Evolutionary conservation across 2,329 filamentous ascomycete genomes (phyloP), one percentile per base, ranked within the genome.

Genomic region (Diplocarpon mali): DNA sequence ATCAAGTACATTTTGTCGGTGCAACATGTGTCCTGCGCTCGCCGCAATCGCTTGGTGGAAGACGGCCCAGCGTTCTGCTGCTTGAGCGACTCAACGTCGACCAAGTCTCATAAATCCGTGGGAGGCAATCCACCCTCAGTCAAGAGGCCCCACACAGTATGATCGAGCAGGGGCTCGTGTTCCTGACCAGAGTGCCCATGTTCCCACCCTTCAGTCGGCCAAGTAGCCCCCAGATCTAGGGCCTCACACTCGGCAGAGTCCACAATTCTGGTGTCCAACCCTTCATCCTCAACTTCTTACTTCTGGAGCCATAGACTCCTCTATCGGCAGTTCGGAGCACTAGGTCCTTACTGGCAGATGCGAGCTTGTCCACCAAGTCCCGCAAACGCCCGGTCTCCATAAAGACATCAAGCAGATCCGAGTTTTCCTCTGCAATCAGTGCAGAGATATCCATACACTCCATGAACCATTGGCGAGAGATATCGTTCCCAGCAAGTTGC

Each of bases 361-460:
- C 87, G 60, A 96, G 80, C 10, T 75, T 76, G 58, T 84, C 78
- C 11, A 89, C 75, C 34, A 92, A 68, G 66, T 90, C 85, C 57
- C 76, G 75, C 77, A 90, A 83, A 38, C 83, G 75, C 28, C 73
- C 72, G 2, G 77, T 73, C 44, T 73, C 70, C 44, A 79, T 64
- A 54, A 92, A 84, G 36, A 76, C 73, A 17, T 69, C 65, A 1
- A 81, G 76, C 34, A 90, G 64, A 53, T 82, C 79, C 17, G 79
- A 79, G 48, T 72, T 75, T 52, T 80, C 76, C 45, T 83, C 78
- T 2, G 90, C 86, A 40, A 95, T 74, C 2, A 80, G 62, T 1
- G 80, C 78, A 1, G 87, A 81, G 13, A 98, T 69, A 47, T 95
- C 85, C 84, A 98, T 90, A 57, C 82, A 85, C 59, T 90, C 80